Evolutionary conservation across 345 rosid genomes (phyloP), one percentile per base, ranked within the genome.

Genomic region (Erucastrum elatum): DNA sequence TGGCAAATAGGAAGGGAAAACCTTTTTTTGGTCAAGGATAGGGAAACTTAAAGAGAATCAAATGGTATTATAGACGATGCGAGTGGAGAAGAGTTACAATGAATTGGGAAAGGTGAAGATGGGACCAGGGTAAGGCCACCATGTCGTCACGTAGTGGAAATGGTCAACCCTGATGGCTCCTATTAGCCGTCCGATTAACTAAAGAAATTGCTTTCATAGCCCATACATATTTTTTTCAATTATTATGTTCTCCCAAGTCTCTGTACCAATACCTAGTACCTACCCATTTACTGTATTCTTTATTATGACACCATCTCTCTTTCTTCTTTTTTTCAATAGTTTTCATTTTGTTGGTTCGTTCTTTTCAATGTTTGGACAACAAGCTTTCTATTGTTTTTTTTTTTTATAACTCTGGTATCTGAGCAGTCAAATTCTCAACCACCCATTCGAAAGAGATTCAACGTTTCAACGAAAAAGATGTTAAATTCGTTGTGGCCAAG

Each of bases 161-260:
- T 78, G 70, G 82, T 79, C 82, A 79, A 79, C 78, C 74, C 68
- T 73, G 82, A 67, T 69, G 82, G 82, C 82, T 79, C 15, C 8
- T 51, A 46, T 73, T 49, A 67, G 70, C 75, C 82, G 78, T 79
- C 56, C 46, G 82, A 79, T 79, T 73, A 79, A 67, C 68, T 35
- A 62, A 13, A 66, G 4, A 59, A 26, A 59, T 70, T 67, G 21
- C 35, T 33, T 66, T 72, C 37, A 30, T 8, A 2, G 63, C 81
- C 81, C 81, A 71, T 77, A 9, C 53, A 49, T n/a, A 49, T 49
- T 49, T 17, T 66, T 62, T 13, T 72, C 55, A 78, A 72, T 72
- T 72, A 69, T 77, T 69, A 12, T 41, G 56, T 49, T 30, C 25
- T 7, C 35, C 26, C 25, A 76, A 68, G 17, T 77, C 56, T 49